Evolutionary conservation across 1,284 basidiomycete species (phyloP), one percentile per base, ranked within the genome.

Genomic region (Pseudozyma sp.): DNA sequence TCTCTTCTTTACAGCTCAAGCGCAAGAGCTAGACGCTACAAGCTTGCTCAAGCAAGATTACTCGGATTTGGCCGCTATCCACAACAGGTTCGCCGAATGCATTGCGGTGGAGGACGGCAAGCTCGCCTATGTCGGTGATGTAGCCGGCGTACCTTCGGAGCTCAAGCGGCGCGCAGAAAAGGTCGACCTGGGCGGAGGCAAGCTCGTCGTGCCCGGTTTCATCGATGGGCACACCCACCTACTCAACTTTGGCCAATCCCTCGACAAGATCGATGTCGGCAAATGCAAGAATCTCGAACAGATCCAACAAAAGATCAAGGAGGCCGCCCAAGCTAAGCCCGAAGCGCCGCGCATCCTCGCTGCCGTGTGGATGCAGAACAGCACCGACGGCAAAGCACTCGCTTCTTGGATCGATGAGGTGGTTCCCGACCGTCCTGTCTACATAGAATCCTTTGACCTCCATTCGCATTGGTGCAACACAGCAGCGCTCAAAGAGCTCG

Each of bases 151-250:
- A 17, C 64, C 64, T 1, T 0, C 54, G 4, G 42, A 51, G 6
- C 55, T 60, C 13, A 52, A 49, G 13, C 4, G 40, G 4, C 16
- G 43, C n/a, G 64, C 55, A 8, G 19, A 55, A 8, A 17, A 37
- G 34, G 49, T 75, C 39, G 73, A 76, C 19, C 54, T 76, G 29
- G 45, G 60, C 33, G 49, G 54, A 9, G 55, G 59, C 11, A 67
- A 65, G 54, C 61, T 76, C 29, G 65, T 72, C 37, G 66, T 76
- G 5, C 73, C 73, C 8, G 69, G 61, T 31, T 76, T 76, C 54
- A 67, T 76, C 49, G 73, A 76, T 40, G 69, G 47, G 6, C 73
- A 76, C 47, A 59, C 60, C 13, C 73, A 76, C 54, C n/a, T 76
- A 40, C 64, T 72, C 54, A 63, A 57, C 54, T 66, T 71, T 31